Evolutionary conservation across 345 rosid genomes (phyloP).

Genomic region (Heritiera fomes): DNA sequence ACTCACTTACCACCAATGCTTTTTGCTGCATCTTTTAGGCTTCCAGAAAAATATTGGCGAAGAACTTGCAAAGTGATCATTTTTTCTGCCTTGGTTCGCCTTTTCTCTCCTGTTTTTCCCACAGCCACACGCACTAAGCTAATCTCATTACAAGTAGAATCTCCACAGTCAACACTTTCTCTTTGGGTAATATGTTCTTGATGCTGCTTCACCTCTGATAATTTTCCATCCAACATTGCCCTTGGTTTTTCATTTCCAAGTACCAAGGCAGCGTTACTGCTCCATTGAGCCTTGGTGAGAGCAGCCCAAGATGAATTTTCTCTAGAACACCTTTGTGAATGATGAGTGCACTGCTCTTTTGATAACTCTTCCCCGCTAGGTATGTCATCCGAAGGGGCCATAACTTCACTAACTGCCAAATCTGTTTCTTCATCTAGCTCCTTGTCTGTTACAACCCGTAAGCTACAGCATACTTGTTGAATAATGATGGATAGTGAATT

Average conservation of each 20-base stretch:
- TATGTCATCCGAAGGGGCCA: constrained; percentile 30
- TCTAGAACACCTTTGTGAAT: constrained; percentile 29
- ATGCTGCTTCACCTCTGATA: constrained; percentile 25
- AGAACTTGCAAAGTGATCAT: constrained; percentile 73
- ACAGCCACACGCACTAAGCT: constrained; percentile 39
- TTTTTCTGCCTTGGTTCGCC: constrained; percentile 68
- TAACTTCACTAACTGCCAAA: constrained; percentile 38
- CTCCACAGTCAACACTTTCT: constrained; percentile 42
- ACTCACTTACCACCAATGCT: constrained; percentile 86
- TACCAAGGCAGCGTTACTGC: constrained; percentile 27
- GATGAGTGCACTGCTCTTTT: constrained; percentile 29
- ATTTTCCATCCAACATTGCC: constrained; percentile 30
- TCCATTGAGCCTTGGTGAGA: constrained; percentile 31
- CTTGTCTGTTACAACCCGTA: constrained; percentile 71
- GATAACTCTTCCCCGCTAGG: constrained; percentile 38
- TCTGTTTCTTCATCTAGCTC: constrained; percentile 63
- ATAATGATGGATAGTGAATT: constrained; percentile 63
- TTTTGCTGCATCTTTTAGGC: constrained; percentile 93
- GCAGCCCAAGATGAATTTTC: constrained; percentile 38
- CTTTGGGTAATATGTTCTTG: constrained; percentile 35
- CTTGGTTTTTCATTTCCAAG: constrained; percentile 32
- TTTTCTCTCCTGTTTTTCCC: constrained; percentile 50
- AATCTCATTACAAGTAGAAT: constrained; percentile 47
- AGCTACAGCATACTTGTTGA: constrained; percentile 65
- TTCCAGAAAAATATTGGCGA: constrained; percentile 75